phyloP scores from a whole-genome alignment of 371 early-diverging fungal species.

The Apophysomyces sp. region DNA sequence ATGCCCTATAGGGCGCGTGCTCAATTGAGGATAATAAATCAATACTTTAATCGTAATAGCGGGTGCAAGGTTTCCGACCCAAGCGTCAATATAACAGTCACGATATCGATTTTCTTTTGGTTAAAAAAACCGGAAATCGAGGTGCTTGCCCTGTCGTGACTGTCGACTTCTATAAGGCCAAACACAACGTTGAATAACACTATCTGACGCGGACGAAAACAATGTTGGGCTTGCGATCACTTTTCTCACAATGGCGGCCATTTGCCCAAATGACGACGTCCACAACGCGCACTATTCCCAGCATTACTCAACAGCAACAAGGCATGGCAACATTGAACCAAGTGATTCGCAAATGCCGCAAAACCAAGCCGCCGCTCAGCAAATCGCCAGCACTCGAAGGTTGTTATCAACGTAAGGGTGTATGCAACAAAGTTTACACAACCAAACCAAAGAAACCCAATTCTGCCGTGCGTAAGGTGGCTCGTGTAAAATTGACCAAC shows the following conservation, averaged over 20 bases:
- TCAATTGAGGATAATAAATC: too few species aligned
- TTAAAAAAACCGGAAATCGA: background rate
- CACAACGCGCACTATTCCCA: slow-evolving; percentile 8
- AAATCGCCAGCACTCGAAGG: slow-evolving; percentile 89
- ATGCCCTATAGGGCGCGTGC: too few species aligned
- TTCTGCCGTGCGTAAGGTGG: slow-evolving; percentile 88
- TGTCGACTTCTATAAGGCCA: background rate
- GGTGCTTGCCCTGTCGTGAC: background rate
- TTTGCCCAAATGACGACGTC: slow-evolving; percentile 2
- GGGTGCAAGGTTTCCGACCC: too few species aligned
- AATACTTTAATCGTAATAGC: too few species aligned
- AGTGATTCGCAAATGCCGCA: slow-evolving; percentile 87
- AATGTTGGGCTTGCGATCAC: slow-evolving; percentile 32
- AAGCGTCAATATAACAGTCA: too few species aligned
- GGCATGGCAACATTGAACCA: slow-evolving; percentile 94
- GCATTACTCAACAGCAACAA: slow-evolving; percentile 30
- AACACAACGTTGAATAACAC: background rate
- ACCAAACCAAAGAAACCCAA: slow-evolving; percentile 94
- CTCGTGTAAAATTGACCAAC: slow-evolving; percentile 83
- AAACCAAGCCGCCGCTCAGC: slow-evolving; percentile 60
- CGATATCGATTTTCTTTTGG: too few species aligned
- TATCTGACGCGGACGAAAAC: background rate
- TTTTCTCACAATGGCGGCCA: slow-evolving; percentile 27
- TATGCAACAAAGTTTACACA: slow-evolving; percentile 93
- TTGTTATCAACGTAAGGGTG: slow-evolving; percentile 90